Evolutionary conservation across 192 early-diverging fungal genomes (phyloP).

Genomic region (Globomyces pollinis-pini): DNA sequence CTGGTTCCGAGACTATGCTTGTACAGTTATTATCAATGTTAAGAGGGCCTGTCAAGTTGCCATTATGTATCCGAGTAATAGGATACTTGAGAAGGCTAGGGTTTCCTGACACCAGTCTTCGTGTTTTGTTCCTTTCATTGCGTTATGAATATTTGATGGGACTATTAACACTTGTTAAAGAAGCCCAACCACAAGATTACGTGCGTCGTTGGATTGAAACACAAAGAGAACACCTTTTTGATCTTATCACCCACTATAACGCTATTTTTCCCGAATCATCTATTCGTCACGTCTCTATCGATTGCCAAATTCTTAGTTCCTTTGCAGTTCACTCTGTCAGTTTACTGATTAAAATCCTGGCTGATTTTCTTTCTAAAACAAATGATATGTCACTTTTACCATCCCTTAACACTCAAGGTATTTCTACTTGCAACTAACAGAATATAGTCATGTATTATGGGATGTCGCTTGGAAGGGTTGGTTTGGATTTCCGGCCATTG

Average conservation of each 20-base stretch:
- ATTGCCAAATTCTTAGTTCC: slow-evolving; percentile 1
- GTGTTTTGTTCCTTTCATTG: slow-evolving; percentile 66
- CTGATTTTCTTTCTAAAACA: neutral
- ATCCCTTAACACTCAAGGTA: slow-evolving; percentile 62
- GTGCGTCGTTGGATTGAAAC: slow-evolving; percentile 71
- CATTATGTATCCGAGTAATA: slow-evolving; percentile 66
- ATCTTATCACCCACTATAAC: slow-evolving; percentile 74
- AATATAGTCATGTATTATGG: slow-evolving; percentile 80
- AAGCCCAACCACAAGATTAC: slow-evolving; percentile 26
- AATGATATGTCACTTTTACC: slow-evolving; percentile 30
- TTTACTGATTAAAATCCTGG: neutral
- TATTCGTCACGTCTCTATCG: neutral
- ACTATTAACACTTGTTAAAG: slow-evolving; percentile 43
- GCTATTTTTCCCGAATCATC: slow-evolving; percentile 53
- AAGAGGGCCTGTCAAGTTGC: slow-evolving; percentile 64
- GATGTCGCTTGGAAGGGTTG: slow-evolving; percentile 68
- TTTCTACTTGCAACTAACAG: no score
- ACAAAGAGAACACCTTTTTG: slow-evolving; percentile 67
- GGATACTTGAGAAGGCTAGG: slow-evolving; percentile 68
- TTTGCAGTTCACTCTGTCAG: neutral
- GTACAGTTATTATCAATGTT: slow-evolving; percentile 57
- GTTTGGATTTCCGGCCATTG: slow-evolving; percentile 63
- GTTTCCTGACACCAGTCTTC: slow-evolving; percentile 63
- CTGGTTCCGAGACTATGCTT: slow-evolving; percentile 57
- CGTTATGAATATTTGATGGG: slow-evolving; percentile 52